Evolutionary conservation across 805 yeast species (phyloP), one percentile per base, ranked within the genome.

Genomic region (Candida nemodendra): DNA sequence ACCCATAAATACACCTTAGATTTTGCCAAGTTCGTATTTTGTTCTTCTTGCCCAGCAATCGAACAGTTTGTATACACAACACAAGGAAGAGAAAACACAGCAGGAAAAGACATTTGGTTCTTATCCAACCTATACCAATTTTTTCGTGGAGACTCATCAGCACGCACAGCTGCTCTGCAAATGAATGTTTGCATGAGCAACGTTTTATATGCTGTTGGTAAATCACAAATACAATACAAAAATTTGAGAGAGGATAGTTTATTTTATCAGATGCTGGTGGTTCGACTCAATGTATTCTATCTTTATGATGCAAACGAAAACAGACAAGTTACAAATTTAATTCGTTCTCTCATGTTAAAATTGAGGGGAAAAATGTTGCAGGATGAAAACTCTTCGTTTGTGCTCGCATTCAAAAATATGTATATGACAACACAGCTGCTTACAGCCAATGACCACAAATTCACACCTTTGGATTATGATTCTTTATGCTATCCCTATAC

Each of bases 281-380:
- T 48, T n/a, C 43, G 61, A 24, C 22, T 47, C 14, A 53, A 51
- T 22, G 27, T 46, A 7, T 50, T 50, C 25, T 54, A 44, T 32
- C 27, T 46, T 1, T 56, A 43, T 31, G 42, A 42, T 18, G 38
- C 39, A 1, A 26, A 34, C n/a, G 61, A 56, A 29, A 56, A 56
- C 31, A 41, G 36, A 36, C 42, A 34, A 24, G 51, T 54, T 42
- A 32, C 51, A 21, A 27, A 36, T 4, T 12, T 52, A 4, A 13
- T 53, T n/a, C 29, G 23, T 4, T 14, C 36, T 5, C 21, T 52
- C 11, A 22, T 46, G 15, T 13, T 37, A 5, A 34, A 13, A 5
- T 24, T 42, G 11, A 24, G 25, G 9, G 49, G 51, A n/a, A 16
- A 34, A 5, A 30, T 50, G 6, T 30, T 45, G 6, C 33, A 34